Evolutionary conservation across 2,329 filamentous ascomycete species (phyloP).

Genomic region (Curvularia lunata): DNA sequence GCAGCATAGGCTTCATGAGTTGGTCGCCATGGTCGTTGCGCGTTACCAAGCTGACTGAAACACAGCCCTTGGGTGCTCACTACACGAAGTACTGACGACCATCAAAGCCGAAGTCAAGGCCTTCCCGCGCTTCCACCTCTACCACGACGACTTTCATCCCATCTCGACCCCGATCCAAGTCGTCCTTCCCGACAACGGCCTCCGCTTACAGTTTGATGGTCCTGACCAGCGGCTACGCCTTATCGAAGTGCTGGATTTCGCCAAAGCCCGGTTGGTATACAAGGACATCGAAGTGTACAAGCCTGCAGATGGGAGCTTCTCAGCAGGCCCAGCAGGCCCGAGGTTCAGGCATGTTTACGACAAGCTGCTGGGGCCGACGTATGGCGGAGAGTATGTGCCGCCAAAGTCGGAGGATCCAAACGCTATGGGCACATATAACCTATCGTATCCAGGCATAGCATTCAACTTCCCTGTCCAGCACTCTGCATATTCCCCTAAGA

Average conservation of each 20-base stretch:
- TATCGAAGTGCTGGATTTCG: constrained; percentile 90
- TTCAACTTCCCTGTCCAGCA: constrained; percentile 85
- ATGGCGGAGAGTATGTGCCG: constrained; percentile 87
- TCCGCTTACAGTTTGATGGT: constrained; percentile 91
- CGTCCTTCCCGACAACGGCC: constrained; percentile 79
- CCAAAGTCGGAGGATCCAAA: constrained; percentile 61
- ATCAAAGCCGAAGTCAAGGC: constrained; percentile 84
- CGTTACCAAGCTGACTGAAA: constrained; percentile 23
- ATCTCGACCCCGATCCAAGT: constrained; percentile 77
- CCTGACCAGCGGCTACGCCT: constrained; percentile 88
- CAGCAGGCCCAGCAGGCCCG: constrained; percentile 63
- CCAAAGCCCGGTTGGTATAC: constrained; percentile 82
- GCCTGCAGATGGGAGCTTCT: constrained; percentile 49
- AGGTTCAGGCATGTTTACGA: constrained; percentile 91
- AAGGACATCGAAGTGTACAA: constrained; percentile 81
- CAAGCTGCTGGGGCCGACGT: constrained; percentile 89
- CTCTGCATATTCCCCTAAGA: constrained; percentile 74
- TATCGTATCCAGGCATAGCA: constrained; percentile 93
- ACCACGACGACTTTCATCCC: constrained; percentile 77
- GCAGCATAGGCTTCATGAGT: constrained; percentile 52
- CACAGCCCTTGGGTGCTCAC: constrained; percentile 83
- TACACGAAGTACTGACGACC: constrained; percentile 86
- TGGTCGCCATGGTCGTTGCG: constrained; percentile 10
- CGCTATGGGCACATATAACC: constrained; percentile 75
- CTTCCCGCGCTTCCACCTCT: constrained; percentile 82